Percentiles rank a stretch among this genome's conserved stretches.
Evolutionary conservation across 140 eudicot genomes (phyloP).

Genomic region (Artemisia princeps): DNA sequence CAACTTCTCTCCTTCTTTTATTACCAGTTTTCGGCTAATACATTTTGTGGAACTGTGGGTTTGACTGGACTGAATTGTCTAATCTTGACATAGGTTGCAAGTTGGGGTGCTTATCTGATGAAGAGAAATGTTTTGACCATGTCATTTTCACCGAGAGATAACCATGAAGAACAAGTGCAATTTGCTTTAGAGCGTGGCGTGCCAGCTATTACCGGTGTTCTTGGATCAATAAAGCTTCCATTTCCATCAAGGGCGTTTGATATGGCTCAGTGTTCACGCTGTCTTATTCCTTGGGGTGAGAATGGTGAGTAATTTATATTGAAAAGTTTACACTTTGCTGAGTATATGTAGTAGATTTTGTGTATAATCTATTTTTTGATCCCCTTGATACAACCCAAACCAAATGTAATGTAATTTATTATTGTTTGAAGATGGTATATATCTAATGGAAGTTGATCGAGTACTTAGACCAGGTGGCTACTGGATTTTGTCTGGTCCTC

Average conservation of each 20-base stretch:
- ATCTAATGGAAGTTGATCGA: slow-evolving; percentile 4
- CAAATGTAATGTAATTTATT: background rate
- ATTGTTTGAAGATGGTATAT: background rate
- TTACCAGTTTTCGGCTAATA: background rate
- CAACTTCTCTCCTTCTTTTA: background rate
- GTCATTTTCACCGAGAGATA: slow-evolving; percentile 42
- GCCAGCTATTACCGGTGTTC: slow-evolving; percentile 32
- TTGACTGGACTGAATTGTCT: background rate
- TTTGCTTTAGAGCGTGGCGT: slow-evolving; percentile 33
- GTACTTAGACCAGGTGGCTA: slow-evolving; percentile 2
- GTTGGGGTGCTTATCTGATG: slow-evolving; percentile 34
- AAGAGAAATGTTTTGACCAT: slow-evolving; percentile 32
- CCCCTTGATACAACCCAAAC: too few species aligned
- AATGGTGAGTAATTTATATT: slow-evolving; percentile 21
- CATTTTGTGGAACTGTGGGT: background rate
- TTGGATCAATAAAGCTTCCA: slow-evolving; percentile 27
- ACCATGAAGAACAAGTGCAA: slow-evolving; percentile 33
- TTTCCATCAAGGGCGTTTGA: slow-evolving; percentile 33
- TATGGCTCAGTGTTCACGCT: slow-evolving; percentile 35
- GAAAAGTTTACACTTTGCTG: background rate
- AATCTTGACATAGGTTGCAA: slow-evolving; percentile 27
- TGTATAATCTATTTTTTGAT: too few species aligned
- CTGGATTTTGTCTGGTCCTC: slow-evolving; percentile 6
- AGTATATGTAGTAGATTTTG: too few species aligned
- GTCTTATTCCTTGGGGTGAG: slow-evolving; percentile 28